Base-by-base conservation (phyloP, 768 basidiomycete species). In the Boletus eberwhitei region DNA sequence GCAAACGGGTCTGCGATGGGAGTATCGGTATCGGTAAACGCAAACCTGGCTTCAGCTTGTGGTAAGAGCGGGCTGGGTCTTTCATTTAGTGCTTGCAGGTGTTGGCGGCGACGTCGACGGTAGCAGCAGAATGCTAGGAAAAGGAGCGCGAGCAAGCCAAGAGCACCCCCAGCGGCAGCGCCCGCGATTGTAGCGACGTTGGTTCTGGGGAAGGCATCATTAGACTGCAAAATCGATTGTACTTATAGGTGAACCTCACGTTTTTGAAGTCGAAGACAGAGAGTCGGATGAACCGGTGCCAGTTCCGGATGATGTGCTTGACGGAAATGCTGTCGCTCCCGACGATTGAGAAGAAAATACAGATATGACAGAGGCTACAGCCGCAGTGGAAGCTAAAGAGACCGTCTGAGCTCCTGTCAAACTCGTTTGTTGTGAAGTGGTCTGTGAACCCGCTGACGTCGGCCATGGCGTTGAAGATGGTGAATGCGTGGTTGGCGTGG, bases 161-260 rank as follows among this genome's bases (percentile, higher is more conserved):
- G 17, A 32, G 14, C 57, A n/a, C 66, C 66, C 17, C 61, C 66
- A n/a, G 31, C 53, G 3, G 32, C 54, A 35, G 59, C 59, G 0
- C 66, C 66, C 19, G 38, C 62, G 9, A 66, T 8, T 34, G 48
- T 47, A 38, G 48, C 58, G n/a, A 62, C 16, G n/a, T 57, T 54
- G 14, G 13, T 37, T n/a, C 66, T 68, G 13, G 21, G 19, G 14
- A 38, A 21, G n/a, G 16, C 2, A 29, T 29, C 12, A 22, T 63
- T 43, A 50, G 39, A 7, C 6, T 29, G 8, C 17, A 12, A 32
- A 12, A 31, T 54, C 37, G 6, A 53, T 24, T 7, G 2, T 38
- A 21, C 9, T 37, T 12, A 14, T 8, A 8, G 8, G 16, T 8
- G n/a, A 43, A 13, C 19, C 59, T 59, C 48, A 65, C 66, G 52